These are phyloP conservation scores for Hortiboletus campestris DNA, from an alignment of 768 basidiomycete genomes.

Conservation along the genomic window DNA sequence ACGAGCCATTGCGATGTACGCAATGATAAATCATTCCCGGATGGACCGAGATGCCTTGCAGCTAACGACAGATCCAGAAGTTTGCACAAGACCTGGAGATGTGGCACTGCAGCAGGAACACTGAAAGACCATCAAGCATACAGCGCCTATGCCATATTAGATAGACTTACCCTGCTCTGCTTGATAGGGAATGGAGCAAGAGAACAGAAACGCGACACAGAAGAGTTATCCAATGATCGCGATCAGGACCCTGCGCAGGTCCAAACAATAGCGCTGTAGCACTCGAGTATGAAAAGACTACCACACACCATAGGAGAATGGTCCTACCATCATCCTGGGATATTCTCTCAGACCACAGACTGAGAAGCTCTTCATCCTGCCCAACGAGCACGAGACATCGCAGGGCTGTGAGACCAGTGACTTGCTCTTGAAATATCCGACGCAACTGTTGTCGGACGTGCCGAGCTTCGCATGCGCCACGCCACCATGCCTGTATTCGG, in stretches of 20 bases:
- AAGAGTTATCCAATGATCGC: conserved; percentile 60
- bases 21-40: conserved; percentile 32
- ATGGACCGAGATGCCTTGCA: conserved; percentile 20
- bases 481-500: conserved; percentile 70
- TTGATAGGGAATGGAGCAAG: conserved; percentile 53
- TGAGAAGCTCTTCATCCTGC: conserved; percentile 32
- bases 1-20: conserved; percentile 47
- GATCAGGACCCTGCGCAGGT: conserved; percentile 37
- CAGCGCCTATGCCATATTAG: neutral
- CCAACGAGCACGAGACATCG: conserved; percentile 67
- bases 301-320: neutral
- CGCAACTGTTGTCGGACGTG: conserved; percentile 46
- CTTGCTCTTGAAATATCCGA: conserved; percentile 49
- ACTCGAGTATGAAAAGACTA: conserved; percentile 3
- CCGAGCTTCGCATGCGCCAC: conserved; percentile 45
- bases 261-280: conserved; percentile 40
- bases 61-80: conserved; percentile 37
- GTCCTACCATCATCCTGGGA: conserved; percentile 21
- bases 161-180: conserved; percentile 46
- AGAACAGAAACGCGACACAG: conserved; percentile 48
- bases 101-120: conserved; percentile 41
- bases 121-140: conserved; percentile 33
- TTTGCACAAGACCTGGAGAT: conserved; percentile 50
- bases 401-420: conserved; percentile 53
- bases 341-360: conserved; percentile 31